phyloP scores from a whole-genome alignment of 768 basidiomycete genomes.

The Naganishia randhawae region DNA sequence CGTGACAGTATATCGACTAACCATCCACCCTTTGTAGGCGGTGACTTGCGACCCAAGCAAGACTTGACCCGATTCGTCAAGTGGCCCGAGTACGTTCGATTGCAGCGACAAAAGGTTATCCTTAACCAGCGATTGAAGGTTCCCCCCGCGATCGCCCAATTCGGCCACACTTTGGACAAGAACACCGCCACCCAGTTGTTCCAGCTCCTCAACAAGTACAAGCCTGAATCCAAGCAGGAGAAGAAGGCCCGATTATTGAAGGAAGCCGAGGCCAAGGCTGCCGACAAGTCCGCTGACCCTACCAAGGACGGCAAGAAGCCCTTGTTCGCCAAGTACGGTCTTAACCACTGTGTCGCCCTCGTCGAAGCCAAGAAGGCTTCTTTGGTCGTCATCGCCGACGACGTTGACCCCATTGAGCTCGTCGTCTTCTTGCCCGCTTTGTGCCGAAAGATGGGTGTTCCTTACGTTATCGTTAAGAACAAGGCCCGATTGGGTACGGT shows the following conservation, averaged over 20 bases:
- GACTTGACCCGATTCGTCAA: conserved; percentile 98
- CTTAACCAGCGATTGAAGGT: conserved; percentile 96
- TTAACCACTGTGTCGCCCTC: conserved; percentile 94
- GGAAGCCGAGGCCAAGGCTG: conserved; percentile 67
- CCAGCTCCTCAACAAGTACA: conserved; percentile 90
- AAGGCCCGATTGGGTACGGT: conserved; percentile 97
- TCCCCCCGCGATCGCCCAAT: conserved; percentile 95
- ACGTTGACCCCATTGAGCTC: conserved; percentile 93
- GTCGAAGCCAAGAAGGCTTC: conserved; percentile 93
- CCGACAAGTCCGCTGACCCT: conserved; percentile 66
- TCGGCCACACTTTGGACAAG: conserved; percentile 92
- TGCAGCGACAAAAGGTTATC: conserved; percentile 98
- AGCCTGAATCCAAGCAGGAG: conserved; percentile 72
- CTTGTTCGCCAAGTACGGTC: conserved; percentile 87
- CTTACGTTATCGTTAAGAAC: conserved; percentile 96
- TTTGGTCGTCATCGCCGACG: conserved; percentile 91
- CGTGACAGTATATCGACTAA: background rate
- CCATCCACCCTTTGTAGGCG: conserved; percentile 58
- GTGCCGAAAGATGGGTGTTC: conserved; percentile 97
- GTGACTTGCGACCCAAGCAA: conserved; percentile 81
- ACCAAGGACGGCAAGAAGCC: conserved; percentile 86
- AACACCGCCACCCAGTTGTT: conserved; percentile 98
- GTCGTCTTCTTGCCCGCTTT: conserved; percentile 97
- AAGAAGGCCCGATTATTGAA: conserved; percentile 85
- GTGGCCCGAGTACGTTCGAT: conserved; percentile 97